Conservation (phyloP, 1,139 yeast species). For the Debaryomyces sp. region DNA sequence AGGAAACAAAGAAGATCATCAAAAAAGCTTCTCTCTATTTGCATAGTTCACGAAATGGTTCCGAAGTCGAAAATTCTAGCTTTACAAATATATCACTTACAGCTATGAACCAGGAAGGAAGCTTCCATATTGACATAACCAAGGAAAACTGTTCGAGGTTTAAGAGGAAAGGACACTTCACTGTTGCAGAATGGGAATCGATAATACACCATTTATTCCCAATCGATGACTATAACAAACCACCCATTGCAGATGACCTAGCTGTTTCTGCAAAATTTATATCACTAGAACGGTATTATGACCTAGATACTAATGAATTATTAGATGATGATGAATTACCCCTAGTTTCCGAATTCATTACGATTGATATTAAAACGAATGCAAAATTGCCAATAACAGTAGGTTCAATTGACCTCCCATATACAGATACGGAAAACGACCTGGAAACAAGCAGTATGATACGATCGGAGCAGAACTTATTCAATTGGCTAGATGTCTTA, state of each 20-base stretch:
- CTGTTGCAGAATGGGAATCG: conserved; percentile 8
- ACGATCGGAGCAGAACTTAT: conserved; percentile 20
- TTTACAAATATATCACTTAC: conserved; percentile 18
- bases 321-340: conserved; percentile 19
- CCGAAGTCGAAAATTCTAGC: conserved; percentile 14
- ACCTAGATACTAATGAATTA: conserved; percentile 18
- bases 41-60: conserved; percentile 5
- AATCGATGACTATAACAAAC: background rate
- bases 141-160: conserved; percentile 5
- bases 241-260: background rate
- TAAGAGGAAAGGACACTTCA: conserved; percentile 8
- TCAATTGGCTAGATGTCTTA: conserved; percentile 32
- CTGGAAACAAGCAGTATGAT: conserved; percentile 10
- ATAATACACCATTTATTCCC: conserved; percentile 9
- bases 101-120: conserved; percentile 23
- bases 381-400: conserved; percentile 27
- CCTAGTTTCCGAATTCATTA: conserved; percentile 12
- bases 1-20: conserved; percentile 16
- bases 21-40: conserved; percentile 19
- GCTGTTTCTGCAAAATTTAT: conserved; percentile 8
- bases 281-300: conserved; percentile 17
- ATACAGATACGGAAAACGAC: conserved; percentile 12
- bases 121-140: conserved; percentile 16
- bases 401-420: conserved; percentile 24
- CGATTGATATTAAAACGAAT: conserved; percentile 24